Evolutionary conservation across 164 flowering plant genomes (phyloP), one percentile per base, ranked within the genome.

Genomic region (Stephania cephalantha): DNA sequence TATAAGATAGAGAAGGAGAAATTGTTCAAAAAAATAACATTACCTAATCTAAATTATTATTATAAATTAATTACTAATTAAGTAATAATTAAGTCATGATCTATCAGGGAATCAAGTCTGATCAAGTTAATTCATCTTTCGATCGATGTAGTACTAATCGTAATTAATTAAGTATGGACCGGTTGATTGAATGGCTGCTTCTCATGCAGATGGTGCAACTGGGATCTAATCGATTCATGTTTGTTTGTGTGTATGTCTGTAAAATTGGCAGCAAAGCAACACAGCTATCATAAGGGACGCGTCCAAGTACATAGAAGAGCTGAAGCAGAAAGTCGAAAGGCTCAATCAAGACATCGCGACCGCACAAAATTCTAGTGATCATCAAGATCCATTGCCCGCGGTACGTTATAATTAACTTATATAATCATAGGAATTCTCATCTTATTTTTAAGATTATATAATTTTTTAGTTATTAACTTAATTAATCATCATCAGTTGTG

Each of bases 221-320:
- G 55, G 3, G n/a, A 6, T 58, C 61, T 50, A 58, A 73, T 8
- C 8, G 58, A 35, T 42, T 22, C 13, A 68, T 15, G 12, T 9
- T 0, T 68, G 48, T 70, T 25, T 20, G 22, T 64, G 30, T 70
- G 69, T 71, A 20, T 76, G 35, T 50, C 15, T 50, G 17, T 50
- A 0, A 25, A 25, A 48, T 48, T 82, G 74, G 75, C 92, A 92
- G 98, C 73, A 82, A 31, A 87, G 82, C 73, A 80, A 88, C 25
- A 82, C 88, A 73, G 89, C 98, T 29, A 92, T 92, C 81, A 87
- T 94, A 25, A 77, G 85, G 2, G 97, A 94, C 72, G 98, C 98
- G 50, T 84, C 97, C 35, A 90, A 88, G 81, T 92, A 92, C 55
- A 94, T 94, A 18, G 80, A 85, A 80, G 93, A 91, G 71, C 80